Evolutionary conservation across 2,329 filamentous ascomycete species (phyloP), one percentile per base, ranked within the genome.

Genomic region (Hypoxylon sp.): DNA sequence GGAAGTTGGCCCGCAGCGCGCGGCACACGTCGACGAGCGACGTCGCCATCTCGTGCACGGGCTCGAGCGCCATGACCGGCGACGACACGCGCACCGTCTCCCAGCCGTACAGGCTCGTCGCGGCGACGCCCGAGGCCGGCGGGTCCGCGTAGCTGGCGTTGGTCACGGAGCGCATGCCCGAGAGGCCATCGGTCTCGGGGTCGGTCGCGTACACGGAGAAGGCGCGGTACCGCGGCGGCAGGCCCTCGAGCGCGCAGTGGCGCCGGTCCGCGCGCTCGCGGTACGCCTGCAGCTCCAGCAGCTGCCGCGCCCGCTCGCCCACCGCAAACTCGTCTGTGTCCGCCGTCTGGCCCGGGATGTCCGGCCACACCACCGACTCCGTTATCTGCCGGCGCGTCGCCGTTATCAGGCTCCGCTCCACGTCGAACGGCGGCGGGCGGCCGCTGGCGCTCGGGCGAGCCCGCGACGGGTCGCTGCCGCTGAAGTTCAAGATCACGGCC

Each of bases 21-120:
- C 21, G 20, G 40, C 46, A 58, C 9, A 65, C 47, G 17, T 26
- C 1, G 9, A 0, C 0, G 21, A 6, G 8, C 13, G 1, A 13
- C 2, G 4, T 23, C 15, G 13, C 7, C 1, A 21, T 11, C 3
- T 13, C 10, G 5, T 20, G 15, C 15, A 20, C 26, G 3, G 7
- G 31, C 13, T 17, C 13, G 26, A 37, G 8, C 21, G 13, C 45
- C 33, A 65, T 26, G 8, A 63, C 58, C 15, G 66, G 64, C 42
- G 65, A 66, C n/a, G 47, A 23, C n/a, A 68, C 23, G 53, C 60
- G 60, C 20, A 61, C 18, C n/a, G 48, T 21, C 38, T 37, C 47
- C 58, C 57, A 68, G 11, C 33, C 27, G 54, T 67, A 68, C 15
- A 11, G 18, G 8, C 37, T 13, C 20, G 11, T 18, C 17, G 40